A percentile compares a stretch with the other conserved stretches of the same genome.
phyloP scores from a whole-genome alignment of 108 stramenopile species.

The Skeletonema menzelii region DNA sequence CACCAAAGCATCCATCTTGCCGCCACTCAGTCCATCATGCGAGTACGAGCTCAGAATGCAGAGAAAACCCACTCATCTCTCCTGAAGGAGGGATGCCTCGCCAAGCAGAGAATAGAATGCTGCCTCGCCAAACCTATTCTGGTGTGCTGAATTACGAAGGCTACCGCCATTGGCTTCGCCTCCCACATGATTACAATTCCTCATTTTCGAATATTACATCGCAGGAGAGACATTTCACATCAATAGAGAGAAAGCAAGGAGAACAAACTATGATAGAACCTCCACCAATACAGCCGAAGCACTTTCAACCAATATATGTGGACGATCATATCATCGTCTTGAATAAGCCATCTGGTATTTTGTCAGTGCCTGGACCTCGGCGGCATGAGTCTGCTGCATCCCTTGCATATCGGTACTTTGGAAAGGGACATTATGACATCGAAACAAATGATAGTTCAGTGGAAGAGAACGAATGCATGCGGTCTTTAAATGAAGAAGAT shows the following conservation, averaged over 20 bases:
- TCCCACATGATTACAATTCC: not conserved
- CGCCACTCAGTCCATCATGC: no score
- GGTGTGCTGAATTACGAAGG: not conserved
- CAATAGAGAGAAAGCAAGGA: not conserved
- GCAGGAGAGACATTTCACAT: not conserved
- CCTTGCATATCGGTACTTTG: slow-evolving; percentile 48
- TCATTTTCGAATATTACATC: not conserved
- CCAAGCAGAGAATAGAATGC: slow-evolving; percentile 10
- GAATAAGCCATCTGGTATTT: slow-evolving; percentile 65
- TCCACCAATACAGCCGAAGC: slow-evolving; percentile 11
- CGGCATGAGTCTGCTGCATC: slow-evolving; percentile 67
- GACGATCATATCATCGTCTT: slow-evolving; percentile 68
- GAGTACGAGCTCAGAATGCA: not conserved
- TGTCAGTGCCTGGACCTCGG: slow-evolving; percentile 72
- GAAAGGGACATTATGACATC: slow-evolving; percentile 10
- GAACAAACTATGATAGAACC: not conserved
- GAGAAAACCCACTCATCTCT: not conserved
- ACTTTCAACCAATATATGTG: slow-evolving; percentile 57
- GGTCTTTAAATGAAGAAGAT: not conserved
- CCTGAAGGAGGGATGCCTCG: slow-evolving; percentile 3
- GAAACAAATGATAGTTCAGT: not conserved
- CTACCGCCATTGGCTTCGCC: slow-evolving; percentile 21
- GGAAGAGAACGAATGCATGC: not conserved
- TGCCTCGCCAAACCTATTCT: slow-evolving; percentile 26
- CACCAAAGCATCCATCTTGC: not conserved